Percentiles rank a stretch among this genome's conserved stretches.
Evolutionary conservation across 2,329 filamentous ascomycete genomes (phyloP).

Genomic region (Pseudocercospora musae): DNA sequence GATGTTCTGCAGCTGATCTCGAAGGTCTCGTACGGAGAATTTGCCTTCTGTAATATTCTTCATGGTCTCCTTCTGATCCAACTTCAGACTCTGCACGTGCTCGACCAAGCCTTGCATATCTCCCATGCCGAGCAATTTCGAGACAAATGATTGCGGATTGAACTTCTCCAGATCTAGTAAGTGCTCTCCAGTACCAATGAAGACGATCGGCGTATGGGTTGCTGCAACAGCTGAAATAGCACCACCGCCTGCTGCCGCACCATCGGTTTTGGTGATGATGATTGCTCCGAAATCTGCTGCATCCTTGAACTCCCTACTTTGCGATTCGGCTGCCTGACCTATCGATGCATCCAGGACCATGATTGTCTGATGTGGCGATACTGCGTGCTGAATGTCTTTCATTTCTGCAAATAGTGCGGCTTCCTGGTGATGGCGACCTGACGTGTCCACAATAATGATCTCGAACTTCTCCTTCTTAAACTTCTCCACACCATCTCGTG

Average conservation of each 20-base stretch:
- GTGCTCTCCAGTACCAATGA: constrained; percentile 96
- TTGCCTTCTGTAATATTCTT: constrained; percentile 97
- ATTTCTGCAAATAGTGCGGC: constrained; percentile 95
- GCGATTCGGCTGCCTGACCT: constrained; percentile 90
- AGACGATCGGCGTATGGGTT: constrained; percentile 94
- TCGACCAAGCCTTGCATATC: constrained; percentile 94
- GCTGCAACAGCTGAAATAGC: constrained; percentile 96
- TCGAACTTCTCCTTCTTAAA: constrained; percentile 99
- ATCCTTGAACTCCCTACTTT: constrained; percentile 95
- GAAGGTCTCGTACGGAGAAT: constrained; percentile 89
- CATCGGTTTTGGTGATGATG: constrained; percentile 98
- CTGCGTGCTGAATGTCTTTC: constrained; percentile 89
- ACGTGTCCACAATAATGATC: constrained; percentile 97
- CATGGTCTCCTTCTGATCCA: constrained; percentile 98
- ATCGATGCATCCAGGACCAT: constrained; percentile 97
- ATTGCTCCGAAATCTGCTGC: constrained; percentile 96
- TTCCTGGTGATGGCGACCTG: constrained; percentile 90
- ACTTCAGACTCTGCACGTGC: constrained; percentile 90
- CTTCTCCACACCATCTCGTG: constrained; percentile 92
- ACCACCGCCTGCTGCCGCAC: constrained; percentile 90
- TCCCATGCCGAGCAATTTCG: constrained; percentile 93
- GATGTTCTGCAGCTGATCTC: constrained; percentile 94
- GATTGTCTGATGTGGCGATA: constrained; percentile 92
- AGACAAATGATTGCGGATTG: constrained; percentile 86
- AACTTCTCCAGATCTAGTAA: constrained; percentile 94